Base-by-base conservation (phyloP, 345 rosid genomes). In the Rhodamnia rubescens region DNA sequence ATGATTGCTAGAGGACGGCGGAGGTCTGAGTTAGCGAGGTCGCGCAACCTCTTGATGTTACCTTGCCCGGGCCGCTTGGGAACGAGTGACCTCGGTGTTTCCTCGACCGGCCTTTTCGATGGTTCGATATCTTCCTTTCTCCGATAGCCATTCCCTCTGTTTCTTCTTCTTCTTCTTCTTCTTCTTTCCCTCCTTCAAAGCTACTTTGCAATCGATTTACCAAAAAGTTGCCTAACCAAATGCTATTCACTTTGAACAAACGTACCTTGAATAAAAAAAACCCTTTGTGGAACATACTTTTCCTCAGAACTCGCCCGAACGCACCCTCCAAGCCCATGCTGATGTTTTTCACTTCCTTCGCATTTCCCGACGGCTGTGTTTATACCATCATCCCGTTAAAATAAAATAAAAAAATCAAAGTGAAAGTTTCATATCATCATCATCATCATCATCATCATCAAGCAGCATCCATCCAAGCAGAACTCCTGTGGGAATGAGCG, bases 11-110 rank as follows among this genome's bases (percentile, higher is more conserved):
- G 2, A 32, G 78, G 44, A 12, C 0, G 21, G 20, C 12, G 0
- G 0, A 32, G 44, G 24, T 40, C 4, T 1, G 0, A 16, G 78
- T 0, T 69, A 0, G 0, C 0, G 0, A 29, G 44, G 44, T 29
- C 22, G 18, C 6, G 2, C 0, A 0, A 20, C 78, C 1, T n/a
- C 0, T 55, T 3, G 50, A 18, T 8, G 22, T 53, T 29, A 15
- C 5, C 42, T 29, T 0, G 5, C 74, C 0, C 0, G 0, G 11
- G 74, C 5, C 2, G 2, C 42, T 3, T 0, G 3, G 6, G 40
- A 0, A 15, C 1, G 74, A 4, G 9, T 15, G 74, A 15, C 42
- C 16, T 36, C 6, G 5, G 7, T 0, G 0, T 29, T 7, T 8
- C 4, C 1, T 14, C 2, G 0, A 0, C 5, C 2, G 0, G 2